Base-by-base conservation (phyloP, 1,284 basidiomycete species). In the Apiotrichum mycotoxinovorans region DNA sequence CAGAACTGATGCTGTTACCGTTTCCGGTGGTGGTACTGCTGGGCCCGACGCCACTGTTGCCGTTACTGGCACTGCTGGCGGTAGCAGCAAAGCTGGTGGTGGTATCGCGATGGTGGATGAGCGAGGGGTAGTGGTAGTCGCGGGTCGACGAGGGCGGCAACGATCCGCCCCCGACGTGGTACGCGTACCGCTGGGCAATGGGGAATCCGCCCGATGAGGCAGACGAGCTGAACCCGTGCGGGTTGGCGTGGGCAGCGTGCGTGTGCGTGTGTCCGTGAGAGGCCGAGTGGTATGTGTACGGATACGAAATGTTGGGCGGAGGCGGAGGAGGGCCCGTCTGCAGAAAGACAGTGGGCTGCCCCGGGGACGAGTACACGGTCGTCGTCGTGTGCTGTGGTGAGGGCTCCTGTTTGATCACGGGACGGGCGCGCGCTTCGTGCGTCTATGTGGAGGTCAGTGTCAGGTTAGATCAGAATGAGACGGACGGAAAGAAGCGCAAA, bases 401-500 rank as follows among this genome's bases (percentile, higher is more conserved):
- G 20, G 30, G 41, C 17, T 41, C 20, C 27, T 44, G 51, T 17
- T 20, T 20, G 15, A 18, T 10, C 20, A 30, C 22, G 26, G 38
- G 37, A 26, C 56, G 51, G 17, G 51, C 34, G 26, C 56, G 56
- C 42, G 51, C 44, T 27, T 54, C 53, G 57, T 47, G 48, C 23
- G 51, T 55, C 52, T 58, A 35, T 20, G 17, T 34, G 44, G n/a
- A n/a, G 5, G 30, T 30, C 30, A 30, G 30, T 12, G 30, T 7
- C 30, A 30, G 30, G 30, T 30, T 12, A 30, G 5, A 12, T 30
- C 30, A 30, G 5, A 12, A 30, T 48, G 25, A 56, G 46, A 3
- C 7, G n/a, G 10, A 11, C 20, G 7, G 17, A 15, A 8, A 22
- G 46, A n/a, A n/a, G n/a, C n/a, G n/a, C n/a, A n/a, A n/a, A n/a